phyloP scores from a whole-genome alignment of 2,329 filamentous ascomycete genomes.

The Fusarium pseudograminearum region DNA sequence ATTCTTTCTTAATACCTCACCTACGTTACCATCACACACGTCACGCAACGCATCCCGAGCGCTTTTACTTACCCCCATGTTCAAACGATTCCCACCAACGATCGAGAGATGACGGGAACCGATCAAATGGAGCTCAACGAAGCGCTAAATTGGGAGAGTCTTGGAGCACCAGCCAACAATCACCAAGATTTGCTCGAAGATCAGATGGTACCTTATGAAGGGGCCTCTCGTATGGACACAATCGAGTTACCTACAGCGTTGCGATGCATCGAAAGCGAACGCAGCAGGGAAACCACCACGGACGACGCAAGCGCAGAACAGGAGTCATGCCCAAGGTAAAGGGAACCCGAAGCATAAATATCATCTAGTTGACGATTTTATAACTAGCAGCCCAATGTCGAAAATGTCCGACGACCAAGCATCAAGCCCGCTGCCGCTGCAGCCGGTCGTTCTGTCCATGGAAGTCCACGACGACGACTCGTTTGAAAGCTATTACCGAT shows the following conservation, averaged over 20 bases:
- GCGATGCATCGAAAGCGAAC: slow-evolving; percentile 87
- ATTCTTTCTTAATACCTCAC: too few relatives aligned
- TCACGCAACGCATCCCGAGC: too few relatives aligned
- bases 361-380: too few relatives aligned
- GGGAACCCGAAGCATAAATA: too few relatives aligned
- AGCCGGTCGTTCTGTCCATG: not conserved
- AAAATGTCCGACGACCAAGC: not conserved
- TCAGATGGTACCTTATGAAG: slow-evolving; percentile 86
- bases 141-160: slow-evolving; percentile 81
- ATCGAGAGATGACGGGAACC: slow-evolving; percentile 70
- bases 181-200: slow-evolving; percentile 82
- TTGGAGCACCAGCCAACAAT: slow-evolving; percentile 76
- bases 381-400: too few relatives aligned
- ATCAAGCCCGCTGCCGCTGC: not conserved
- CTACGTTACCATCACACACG: too few relatives aligned
- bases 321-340: too few relatives aligned
- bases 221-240: slow-evolving; percentile 80
- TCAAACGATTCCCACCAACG: slow-evolving; percentile 51
- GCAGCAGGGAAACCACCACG: slow-evolving; percentile 88
- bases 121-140: slow-evolving; percentile 73
- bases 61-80: too few relatives aligned
- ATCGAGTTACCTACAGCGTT: slow-evolving; percentile 95
- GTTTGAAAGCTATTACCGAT: not conserved
- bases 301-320: slow-evolving; percentile 72
- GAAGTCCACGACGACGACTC: not conserved